A percentile compares a stretch with the other conserved stretches of the same genome.
Evolutionary conservation across 202 grass and related monocot genomes (phyloP).

Genomic region (Musa balbisiana): DNA sequence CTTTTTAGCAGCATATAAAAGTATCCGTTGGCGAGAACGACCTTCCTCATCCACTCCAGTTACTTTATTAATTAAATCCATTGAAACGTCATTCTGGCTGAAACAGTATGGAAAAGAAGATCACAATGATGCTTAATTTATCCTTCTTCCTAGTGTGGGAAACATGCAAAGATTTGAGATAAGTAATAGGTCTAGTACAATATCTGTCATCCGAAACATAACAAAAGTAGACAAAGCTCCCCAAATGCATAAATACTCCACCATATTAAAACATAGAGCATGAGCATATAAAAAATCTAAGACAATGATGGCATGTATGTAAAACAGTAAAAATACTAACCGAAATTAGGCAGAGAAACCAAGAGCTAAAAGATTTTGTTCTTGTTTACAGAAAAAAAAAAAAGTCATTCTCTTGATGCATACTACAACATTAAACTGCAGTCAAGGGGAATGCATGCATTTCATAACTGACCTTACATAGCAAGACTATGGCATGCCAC

Average conservation of each 20-base stretch:
- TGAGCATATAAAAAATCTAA: background rate
- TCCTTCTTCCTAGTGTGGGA: background rate
- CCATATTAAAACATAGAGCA: background rate
- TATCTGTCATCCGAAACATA: background rate
- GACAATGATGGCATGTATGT: background rate
- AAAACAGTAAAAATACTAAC: background rate
- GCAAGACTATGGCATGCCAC: background rate
- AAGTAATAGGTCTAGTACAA: background rate
- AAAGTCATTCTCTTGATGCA: background rate
- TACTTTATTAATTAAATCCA: conserved; percentile 96
- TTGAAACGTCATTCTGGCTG: conserved; percentile 67
- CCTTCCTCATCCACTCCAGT: conserved; percentile 97
- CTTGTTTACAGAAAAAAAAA: background rate
- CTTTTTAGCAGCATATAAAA: conserved; percentile 99
- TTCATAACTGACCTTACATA: background rate
- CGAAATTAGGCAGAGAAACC: background rate
- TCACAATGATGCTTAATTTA: conserved; percentile 17
- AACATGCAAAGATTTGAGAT: background rate
- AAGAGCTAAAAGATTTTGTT: background rate
- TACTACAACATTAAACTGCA: background rate
- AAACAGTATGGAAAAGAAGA: conserved; percentile 37
- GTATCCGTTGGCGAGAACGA: conserved; percentile 87
- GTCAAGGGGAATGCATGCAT: background rate
- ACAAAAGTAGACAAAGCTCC: background rate
- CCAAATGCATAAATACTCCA: background rate